phyloP scores from a whole-genome alignment of 2,329 filamentous ascomycete genomes.

The Tolypocladium ophioglossoides region DNA sequence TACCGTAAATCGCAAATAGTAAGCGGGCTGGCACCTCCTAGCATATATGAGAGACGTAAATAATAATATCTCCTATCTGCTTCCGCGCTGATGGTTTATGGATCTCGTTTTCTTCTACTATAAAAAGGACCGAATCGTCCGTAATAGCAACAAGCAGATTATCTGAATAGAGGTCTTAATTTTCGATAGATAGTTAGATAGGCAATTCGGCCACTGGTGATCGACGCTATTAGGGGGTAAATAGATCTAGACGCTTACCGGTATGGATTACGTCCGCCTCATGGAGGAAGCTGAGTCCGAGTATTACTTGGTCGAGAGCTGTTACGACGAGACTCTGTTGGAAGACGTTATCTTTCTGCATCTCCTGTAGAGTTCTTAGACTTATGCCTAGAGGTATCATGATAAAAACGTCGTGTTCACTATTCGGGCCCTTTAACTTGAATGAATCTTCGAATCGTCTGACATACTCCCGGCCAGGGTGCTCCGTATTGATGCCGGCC shows the following conservation, averaged over 20 bases:
- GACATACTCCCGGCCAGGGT: constrained; percentile 18
- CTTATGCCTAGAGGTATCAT: constrained; percentile 27
- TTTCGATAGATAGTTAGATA: not conserved
- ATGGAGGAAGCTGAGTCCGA: constrained; percentile 15
- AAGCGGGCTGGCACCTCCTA: constrained; percentile 18
- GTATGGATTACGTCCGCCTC: constrained; percentile 16
- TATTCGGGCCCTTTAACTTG: constrained; percentile 15
- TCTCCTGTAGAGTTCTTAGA: constrained; percentile 21
- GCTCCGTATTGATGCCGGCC: constrained; percentile 9
- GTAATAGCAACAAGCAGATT: constrained; percentile 24
- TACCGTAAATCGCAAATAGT: constrained; percentile 24
- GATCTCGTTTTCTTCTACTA: constrained; percentile 20
- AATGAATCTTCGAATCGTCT: constrained; percentile 25
- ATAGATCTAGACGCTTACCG: constrained; percentile 8
- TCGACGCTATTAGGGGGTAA: too few species aligned
- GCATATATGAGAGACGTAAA: constrained; percentile 23
- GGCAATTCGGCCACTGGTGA: not conserved
- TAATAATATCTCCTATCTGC: constrained; percentile 10
- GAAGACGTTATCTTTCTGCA: constrained; percentile 14
- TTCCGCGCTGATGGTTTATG: constrained; percentile 20
- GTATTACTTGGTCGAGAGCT: constrained; percentile 12
- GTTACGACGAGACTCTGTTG: constrained; percentile 12
- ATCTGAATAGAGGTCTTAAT: constrained; percentile 22
- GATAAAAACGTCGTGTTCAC: constrained; percentile 22
- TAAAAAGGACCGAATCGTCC: constrained; percentile 17